A percentile compares a stretch with the other conserved stretches of the same genome.
Conservation (phyloP, 2,329 filamentous ascomycete species). For the Thielaviopsis musarum region DNA sequence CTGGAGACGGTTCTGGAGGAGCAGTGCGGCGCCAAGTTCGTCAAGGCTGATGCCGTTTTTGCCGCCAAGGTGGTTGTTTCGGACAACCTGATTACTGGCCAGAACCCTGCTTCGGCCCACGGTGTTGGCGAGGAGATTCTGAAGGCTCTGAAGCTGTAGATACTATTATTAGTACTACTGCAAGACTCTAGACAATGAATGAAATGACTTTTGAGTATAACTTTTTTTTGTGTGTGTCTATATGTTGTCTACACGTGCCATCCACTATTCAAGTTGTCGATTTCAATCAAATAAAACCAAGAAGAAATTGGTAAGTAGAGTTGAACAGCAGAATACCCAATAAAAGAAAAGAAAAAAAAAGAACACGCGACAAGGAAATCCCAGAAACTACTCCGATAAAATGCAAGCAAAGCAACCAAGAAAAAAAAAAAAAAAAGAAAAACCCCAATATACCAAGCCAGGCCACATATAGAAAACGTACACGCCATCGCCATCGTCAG, state of each 20-base stretch:
- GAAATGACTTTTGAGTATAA: not conserved
- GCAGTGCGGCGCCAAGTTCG: conserved; percentile 35
- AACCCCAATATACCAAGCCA: not conserved
- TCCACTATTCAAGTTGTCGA: not conserved
- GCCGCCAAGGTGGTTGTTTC: conserved; percentile 32
- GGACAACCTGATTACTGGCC: conserved; percentile 37
- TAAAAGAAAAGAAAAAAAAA: not conserved
- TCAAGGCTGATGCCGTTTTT: conserved; percentile 36
- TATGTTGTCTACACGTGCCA: not conserved
- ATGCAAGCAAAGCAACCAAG: not conserved
- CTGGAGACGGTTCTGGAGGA: conserved; percentile 37
- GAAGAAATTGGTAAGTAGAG: not conserved
- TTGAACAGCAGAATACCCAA: not conserved
- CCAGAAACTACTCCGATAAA: not conserved
- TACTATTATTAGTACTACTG: not conserved
- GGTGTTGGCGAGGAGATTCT: conserved; percentile 34
- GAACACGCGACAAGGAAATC: not conserved
- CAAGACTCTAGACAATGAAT: not conserved
- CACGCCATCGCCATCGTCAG: not conserved
- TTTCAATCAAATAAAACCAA: not conserved
- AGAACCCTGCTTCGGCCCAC: conserved; percentile 38
- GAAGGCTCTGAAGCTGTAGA: conserved; percentile 23
- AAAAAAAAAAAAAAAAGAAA: not conserved
- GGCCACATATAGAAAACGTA: conserved; percentile 5
- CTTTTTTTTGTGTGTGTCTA: not conserved